Percentiles rank a stretch among this genome's conserved stretches.
These are phyloP conservation scores for Gossypium gossypioides DNA, from an alignment of 441 rosid genomes.

Conservation along the genomic window DNA sequence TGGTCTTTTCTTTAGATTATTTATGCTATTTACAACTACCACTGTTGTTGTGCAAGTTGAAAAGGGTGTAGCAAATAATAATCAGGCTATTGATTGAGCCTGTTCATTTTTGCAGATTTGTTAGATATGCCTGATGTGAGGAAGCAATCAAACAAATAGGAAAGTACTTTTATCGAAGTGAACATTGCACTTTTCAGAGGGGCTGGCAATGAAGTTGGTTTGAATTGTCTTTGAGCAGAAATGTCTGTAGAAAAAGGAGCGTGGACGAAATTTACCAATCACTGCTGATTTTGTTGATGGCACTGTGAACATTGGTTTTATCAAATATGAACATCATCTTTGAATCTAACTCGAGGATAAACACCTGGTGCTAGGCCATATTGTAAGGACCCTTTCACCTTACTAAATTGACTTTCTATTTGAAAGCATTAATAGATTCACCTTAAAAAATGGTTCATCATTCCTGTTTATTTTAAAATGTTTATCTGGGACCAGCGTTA, in stretches of 20 bases:
- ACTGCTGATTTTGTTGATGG: not conserved
- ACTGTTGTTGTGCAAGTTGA: not conserved
- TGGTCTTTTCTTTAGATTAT: not conserved
- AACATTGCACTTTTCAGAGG: not conserved
- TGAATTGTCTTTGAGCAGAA: not conserved
- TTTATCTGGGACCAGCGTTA: not conserved
- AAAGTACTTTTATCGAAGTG: no score
- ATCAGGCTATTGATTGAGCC: not conserved
- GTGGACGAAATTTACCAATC: not conserved
- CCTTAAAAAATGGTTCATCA: not conserved
- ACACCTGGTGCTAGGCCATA: not conserved
- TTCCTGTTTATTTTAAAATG: no score
- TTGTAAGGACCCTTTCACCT: not conserved
- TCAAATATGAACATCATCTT: not conserved
- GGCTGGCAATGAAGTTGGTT: not conserved
- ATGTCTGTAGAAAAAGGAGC: not conserved
- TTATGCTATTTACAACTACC: not conserved
- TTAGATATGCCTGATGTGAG: not conserved
- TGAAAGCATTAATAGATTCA: not conserved
- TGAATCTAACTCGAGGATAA: not conserved
- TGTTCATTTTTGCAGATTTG: constrained; percentile 2
- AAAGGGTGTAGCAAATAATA: not conserved
- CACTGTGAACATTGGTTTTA: not conserved
- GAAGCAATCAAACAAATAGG: not conserved
- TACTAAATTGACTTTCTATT: not conserved